A percentile compares a stretch with the other conserved stretches of the same genome.
Conservation (phyloP, 371 early-diverging fungal species). For the Amoeboaphelidium protococcarum region DNA sequence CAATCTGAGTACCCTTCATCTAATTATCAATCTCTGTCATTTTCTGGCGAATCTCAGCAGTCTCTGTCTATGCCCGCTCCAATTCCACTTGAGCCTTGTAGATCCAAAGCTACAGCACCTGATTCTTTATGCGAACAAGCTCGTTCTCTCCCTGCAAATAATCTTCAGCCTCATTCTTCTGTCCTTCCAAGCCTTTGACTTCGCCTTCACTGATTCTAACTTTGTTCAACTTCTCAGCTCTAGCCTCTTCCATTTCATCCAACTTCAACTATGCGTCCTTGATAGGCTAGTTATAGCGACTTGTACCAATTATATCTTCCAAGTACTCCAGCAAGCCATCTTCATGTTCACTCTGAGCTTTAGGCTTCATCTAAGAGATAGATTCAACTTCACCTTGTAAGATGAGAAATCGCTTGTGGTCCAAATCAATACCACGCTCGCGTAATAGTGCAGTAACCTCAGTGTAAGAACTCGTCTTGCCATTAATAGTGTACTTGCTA, state of each 20-base stretch:
- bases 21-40: too few relatives aligned
- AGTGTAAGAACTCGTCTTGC: constrained; percentile 31
- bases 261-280: constrained; percentile 34
- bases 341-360: constrained; percentile 67
- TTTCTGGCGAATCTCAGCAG: too few relatives aligned
- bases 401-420: constrained; percentile 96
- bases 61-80: too few relatives aligned
- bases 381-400: constrained; percentile 98
- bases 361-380: constrained; percentile 96
- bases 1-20: too few relatives aligned
- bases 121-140: constrained; percentile 21
- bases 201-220: constrained; percentile 57
- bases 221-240: constrained; percentile 52
- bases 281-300: constrained; percentile 62
- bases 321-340: constrained; percentile 96
- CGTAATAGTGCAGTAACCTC: constrained; percentile 70
- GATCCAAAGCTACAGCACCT: constrained; percentile 47
- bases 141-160: constrained; percentile 55
- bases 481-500: constrained; percentile 59
- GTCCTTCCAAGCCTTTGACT: constrained; percentile 5
- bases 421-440: constrained; percentile 80
- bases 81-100: constrained; percentile 26
- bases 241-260: constrained; percentile 42
- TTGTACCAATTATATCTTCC: constrained; percentile 98
- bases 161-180: constrained; percentile 52